Conservation (phyloP, 2,329 filamentous ascomycete species). For the Colletotrichum navitas region DNA sequence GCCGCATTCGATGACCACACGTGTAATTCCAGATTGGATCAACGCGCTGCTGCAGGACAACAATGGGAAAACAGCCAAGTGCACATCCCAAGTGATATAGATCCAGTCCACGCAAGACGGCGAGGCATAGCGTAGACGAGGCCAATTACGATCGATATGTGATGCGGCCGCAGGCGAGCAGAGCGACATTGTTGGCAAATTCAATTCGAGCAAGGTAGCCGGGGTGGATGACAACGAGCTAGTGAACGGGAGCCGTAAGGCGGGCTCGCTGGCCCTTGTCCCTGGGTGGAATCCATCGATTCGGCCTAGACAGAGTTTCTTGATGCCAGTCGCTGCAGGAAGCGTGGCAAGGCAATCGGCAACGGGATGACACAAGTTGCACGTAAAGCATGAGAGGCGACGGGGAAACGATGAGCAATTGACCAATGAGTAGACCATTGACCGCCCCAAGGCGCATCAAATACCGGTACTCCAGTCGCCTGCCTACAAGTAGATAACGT, state of each 20-base stretch:
- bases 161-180: constrained; percentile 8
- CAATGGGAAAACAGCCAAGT: background rate
- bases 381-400: background rate
- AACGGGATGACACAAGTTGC: constrained; percentile 14
- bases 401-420: constrained; percentile 23
- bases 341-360: constrained; percentile 21
- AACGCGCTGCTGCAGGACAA: background rate
- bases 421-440: constrained; percentile 31
- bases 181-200: constrained; percentile 2
- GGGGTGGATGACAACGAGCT: background rate
- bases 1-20: constrained; percentile 5
- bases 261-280: constrained; percentile 6
- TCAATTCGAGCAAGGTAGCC: constrained; percentile 5
- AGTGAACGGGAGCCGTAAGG: constrained; percentile 3
- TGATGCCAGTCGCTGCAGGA: constrained; percentile 7
- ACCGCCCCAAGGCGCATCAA: constrained; percentile 23
- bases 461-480: constrained; percentile 8
- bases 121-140: background rate
- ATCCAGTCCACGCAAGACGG: background rate
- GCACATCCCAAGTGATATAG: background rate
- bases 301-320: constrained; percentile 10
- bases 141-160: background rate
- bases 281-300: background rate
- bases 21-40: constrained; percentile 11
- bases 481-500: constrained; percentile 1